Evolutionary conservation across 352 stramenopile species (phyloP).

Genomic region (Phytophthora europaea): DNA sequence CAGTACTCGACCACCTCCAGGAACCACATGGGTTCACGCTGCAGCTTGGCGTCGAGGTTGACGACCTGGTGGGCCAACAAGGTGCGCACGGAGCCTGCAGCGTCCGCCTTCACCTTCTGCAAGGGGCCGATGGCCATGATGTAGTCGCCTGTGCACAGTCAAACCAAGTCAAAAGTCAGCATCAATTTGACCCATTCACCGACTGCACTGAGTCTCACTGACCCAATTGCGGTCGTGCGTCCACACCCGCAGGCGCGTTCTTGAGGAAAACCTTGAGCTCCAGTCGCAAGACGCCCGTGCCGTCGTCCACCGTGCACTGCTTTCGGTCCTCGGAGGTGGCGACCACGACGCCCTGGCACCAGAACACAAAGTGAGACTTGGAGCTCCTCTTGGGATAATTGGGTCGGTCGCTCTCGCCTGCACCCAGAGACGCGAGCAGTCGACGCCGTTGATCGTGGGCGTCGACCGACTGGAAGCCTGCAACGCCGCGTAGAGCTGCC

Average conservation of each 20-base stretch:
- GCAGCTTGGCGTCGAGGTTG: conserved; percentile 58
- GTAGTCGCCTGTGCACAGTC: conserved; percentile 55
- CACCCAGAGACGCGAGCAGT: conserved; percentile 82
- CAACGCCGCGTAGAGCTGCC: conserved; percentile 62
- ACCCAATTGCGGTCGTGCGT: conserved; percentile 52
- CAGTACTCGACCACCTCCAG: conserved; percentile 84
- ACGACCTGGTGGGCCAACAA: conserved; percentile 75
- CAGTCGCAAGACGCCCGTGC: conserved; percentile 68
- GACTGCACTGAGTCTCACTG: conserved; percentile 1
- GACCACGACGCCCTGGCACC: conserved; percentile 65
- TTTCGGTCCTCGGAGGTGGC: conserved; percentile 36
- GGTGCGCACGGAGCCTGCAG: conserved; percentile 17
- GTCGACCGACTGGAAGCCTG: conserved; percentile 45
- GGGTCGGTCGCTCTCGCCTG: conserved; percentile 46
- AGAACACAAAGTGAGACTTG: not conserved
- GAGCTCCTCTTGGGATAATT: not conserved
- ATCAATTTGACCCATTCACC: not conserved
- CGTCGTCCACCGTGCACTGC: conserved; percentile 77
- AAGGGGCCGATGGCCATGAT: conserved; percentile 86
- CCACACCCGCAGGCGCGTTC: conserved; percentile 60
- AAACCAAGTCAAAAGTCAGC: not conserved
- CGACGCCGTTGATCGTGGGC: conserved; percentile 64
- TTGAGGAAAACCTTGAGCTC: conserved; percentile 76
- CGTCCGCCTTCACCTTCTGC: conserved; percentile 45
- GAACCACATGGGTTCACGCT: conserved; percentile 76